A percentile compares a stretch with the other conserved stretches of the same genome.
phyloP scores from a whole-genome alignment of 1,284 basidiomycete species.

The Ceratobasidium sp. region DNA sequence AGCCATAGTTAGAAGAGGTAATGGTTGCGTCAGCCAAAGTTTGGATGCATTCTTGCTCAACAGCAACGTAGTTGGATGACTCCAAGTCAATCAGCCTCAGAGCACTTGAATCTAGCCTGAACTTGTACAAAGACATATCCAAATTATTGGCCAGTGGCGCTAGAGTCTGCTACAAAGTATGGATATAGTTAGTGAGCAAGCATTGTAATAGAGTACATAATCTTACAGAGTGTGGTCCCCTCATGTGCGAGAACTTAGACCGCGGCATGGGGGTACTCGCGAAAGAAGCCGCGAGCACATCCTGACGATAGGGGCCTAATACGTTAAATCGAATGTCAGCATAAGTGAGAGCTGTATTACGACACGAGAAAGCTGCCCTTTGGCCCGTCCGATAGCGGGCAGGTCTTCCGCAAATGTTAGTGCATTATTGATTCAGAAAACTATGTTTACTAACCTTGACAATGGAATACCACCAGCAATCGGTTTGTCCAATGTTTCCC shows the following conservation, averaged over 20 bases:
- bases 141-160: slow-evolving; percentile 27
- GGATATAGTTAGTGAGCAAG: neutral
- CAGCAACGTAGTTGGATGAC: slow-evolving; percentile 11
- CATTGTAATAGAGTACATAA: neutral
- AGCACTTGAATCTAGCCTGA: slow-evolving; percentile 35
- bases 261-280: neutral
- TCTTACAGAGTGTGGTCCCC: slow-evolving; percentile 35
- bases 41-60: slow-evolving; percentile 33
- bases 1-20: slow-evolving; percentile 27
- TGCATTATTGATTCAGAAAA: neutral
- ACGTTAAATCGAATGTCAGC: neutral
- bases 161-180: slow-evolving; percentile 23
- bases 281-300: slow-evolving; percentile 28
- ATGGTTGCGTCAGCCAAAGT: slow-evolving; percentile 19
- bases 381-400: slow-evolving; percentile 32
- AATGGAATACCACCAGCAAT: slow-evolving; percentile 44
- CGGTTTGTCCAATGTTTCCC: slow-evolving; percentile 36
- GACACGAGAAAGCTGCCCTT: slow-evolving; percentile 7
- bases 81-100: slow-evolving; percentile 24
- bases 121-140: slow-evolving; percentile 34
- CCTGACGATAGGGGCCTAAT: slow-evolving; percentile 39
- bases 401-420: slow-evolving; percentile 13
- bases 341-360: neutral
- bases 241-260: slow-evolving; percentile 42
- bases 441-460: slow-evolving; percentile 23